These are phyloP conservation scores for Penicillium fimorum DNA, from an alignment of 495 filamentous ascomycete species.

Conservation along the genomic window DNA sequence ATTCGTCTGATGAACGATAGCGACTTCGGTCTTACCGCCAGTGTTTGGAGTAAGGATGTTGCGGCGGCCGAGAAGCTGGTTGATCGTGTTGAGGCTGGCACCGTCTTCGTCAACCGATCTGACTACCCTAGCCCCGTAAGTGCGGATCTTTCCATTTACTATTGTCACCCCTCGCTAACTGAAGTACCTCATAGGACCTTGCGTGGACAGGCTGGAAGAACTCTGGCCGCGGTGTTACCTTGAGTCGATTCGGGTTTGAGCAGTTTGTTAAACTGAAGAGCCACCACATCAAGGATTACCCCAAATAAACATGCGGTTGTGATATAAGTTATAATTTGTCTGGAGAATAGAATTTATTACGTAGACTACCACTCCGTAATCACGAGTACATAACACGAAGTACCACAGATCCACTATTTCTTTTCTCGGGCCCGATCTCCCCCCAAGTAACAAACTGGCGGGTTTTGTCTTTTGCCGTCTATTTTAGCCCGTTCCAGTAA, in stretches of 20 bases:
- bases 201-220: constrained; percentile 99
- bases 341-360: background rate
- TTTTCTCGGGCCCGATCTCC: too few species aligned
- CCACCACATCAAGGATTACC: constrained; percentile 76
- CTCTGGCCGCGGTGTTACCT: constrained; percentile 81
- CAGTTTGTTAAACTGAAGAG: constrained; percentile 94
- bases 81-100: constrained; percentile 84
- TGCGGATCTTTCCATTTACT: constrained; percentile 7
- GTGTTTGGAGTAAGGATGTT: constrained; percentile 91
- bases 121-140: constrained; percentile 87
- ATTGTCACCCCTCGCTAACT: constrained; percentile 9
- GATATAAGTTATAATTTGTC: background rate
- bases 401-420: too few species aligned
- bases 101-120: constrained; percentile 89
- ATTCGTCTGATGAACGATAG: constrained; percentile 85
- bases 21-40: constrained; percentile 86
- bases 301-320: constrained; percentile 18
- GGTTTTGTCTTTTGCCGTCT: too few species aligned
- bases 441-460: too few species aligned
- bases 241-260: constrained; percentile 87
- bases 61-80: constrained; percentile 68
- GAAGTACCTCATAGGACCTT: constrained; percentile 62
- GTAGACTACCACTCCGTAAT: background rate
- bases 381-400: background rate
- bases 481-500: too few species aligned